These are phyloP conservation scores for Claviceps fusiformis DNA, from an alignment of 2,329 filamentous ascomycete genomes.

Conservation along the genomic window DNA sequence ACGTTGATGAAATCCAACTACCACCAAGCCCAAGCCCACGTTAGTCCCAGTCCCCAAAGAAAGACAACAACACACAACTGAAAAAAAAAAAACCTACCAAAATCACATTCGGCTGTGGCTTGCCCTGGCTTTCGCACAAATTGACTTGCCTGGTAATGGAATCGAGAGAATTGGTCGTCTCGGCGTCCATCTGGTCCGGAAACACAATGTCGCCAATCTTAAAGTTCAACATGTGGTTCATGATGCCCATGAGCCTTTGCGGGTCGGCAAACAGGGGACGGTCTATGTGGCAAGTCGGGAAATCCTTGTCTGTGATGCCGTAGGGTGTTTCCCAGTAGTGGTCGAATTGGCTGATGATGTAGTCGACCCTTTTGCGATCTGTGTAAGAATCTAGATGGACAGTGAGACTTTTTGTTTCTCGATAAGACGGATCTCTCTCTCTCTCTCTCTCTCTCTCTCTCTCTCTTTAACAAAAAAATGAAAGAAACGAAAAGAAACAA, in stretches of 20 bases:
- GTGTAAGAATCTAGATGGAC: slow-evolving; percentile 42
- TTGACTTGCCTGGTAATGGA: slow-evolving; percentile 17
- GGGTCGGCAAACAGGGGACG: slow-evolving; percentile 36
- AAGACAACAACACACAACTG: no score
- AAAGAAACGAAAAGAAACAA: background rate
- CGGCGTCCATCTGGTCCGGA: slow-evolving; percentile 17
- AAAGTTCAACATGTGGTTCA: slow-evolving; percentile 25
- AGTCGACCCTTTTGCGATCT: slow-evolving; percentile 37
- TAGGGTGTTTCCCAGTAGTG: slow-evolving; percentile 64
- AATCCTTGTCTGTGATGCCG: slow-evolving; percentile 43
- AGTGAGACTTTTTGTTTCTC: background rate
- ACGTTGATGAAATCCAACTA: slow-evolving; percentile 30
- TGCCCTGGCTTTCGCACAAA: slow-evolving; percentile 14
- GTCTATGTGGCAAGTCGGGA: slow-evolving; percentile 52
- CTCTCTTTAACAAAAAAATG: background rate
- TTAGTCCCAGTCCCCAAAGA: slow-evolving; percentile 7
- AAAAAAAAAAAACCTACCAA: slow-evolving; percentile 14
- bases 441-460: background rate
- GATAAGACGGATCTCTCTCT: background rate
- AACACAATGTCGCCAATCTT: slow-evolving; percentile 21
- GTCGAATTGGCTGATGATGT: slow-evolving; percentile 49
- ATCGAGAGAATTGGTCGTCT: slow-evolving; percentile 21
- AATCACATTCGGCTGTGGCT: slow-evolving; percentile 17
- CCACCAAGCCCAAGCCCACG: background rate
- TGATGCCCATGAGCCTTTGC: slow-evolving; percentile 28